phyloP scores from a whole-genome alignment of 139 green algal species.

The Closterium sp. region DNA sequence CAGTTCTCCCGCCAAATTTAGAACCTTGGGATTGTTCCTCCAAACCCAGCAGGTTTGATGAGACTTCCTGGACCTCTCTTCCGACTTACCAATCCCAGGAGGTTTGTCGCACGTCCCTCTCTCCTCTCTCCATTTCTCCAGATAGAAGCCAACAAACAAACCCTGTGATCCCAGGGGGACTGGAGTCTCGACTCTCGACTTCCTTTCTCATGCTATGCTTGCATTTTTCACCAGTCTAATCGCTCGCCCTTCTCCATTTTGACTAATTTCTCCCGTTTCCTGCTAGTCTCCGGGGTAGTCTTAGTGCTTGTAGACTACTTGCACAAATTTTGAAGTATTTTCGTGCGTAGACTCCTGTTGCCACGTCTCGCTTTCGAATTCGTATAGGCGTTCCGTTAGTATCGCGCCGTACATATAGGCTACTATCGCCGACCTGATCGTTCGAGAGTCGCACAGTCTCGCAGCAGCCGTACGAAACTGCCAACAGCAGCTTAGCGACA shows the following conservation, averaged over 20 bases:
- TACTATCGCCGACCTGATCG: not conserved
- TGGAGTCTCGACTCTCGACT: no score
- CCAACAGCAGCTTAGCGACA: not conserved
- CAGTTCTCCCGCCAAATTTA: not conserved
- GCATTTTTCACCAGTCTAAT: no score
- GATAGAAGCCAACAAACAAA: no score
- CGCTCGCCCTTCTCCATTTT: no score
- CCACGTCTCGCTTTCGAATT: not conserved
- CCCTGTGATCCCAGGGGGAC: no score
- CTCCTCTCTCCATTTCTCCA: not conserved
- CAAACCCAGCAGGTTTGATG: not conserved
- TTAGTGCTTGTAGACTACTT: not conserved
- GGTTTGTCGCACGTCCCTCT: not conserved
- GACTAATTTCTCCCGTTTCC: no score
- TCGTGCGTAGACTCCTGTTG: not conserved
- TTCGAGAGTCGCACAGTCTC: not conserved
- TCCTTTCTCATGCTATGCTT: no score
- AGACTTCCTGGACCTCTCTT: no score
- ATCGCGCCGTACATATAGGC: not conserved
- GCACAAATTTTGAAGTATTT: no score
- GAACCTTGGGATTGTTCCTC: not conserved
- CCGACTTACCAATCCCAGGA: not conserved
- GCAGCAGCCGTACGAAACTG: not conserved
- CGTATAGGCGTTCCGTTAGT: not conserved
- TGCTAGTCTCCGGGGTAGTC: not conserved